Evolutionary conservation across 768 basidiomycete species (phyloP).

Genomic region (Hypholoma fasciculare): DNA sequence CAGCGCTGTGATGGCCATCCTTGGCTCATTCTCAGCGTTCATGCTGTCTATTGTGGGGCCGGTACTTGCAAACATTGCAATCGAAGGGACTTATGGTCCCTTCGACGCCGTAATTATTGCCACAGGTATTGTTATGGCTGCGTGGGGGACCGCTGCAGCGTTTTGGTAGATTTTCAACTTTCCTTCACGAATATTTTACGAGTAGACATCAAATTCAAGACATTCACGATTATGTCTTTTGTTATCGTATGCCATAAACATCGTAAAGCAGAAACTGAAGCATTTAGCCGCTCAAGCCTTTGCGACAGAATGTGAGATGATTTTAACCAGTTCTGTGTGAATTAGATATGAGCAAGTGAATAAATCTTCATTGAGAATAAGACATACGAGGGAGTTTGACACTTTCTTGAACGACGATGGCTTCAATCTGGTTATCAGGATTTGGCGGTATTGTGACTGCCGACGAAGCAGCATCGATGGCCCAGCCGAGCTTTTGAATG

Average conservation of each 20-base stretch:
- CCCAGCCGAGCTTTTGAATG: conserved; percentile 69
- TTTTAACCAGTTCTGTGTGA: conserved; percentile 65
- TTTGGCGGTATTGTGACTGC: conserved; percentile 76
- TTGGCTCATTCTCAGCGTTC: conserved; percentile 87
- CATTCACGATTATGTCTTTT: not conserved
- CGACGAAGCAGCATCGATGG: conserved; percentile 47
- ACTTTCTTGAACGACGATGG: conserved; percentile 80
- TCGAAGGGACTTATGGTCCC: conserved; percentile 46
- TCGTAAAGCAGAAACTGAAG: conserved; percentile 10
- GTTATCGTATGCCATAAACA: conserved; percentile 11
- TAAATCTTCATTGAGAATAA: not conserved
- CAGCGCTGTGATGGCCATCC: conserved; percentile 81
- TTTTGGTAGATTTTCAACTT: conserved; percentile 31
- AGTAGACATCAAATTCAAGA: not conserved
- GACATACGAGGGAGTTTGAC: conserved; percentile 79
- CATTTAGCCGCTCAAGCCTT: conserved; percentile 39
- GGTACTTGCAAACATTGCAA: conserved; percentile 64
- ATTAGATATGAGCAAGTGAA: conserved; percentile 5
- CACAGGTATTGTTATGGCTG: conserved; percentile 61
- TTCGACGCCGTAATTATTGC: conserved; percentile 58
- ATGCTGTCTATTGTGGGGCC: conserved; percentile 78
- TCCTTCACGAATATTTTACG: not conserved
- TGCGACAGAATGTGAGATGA: conserved; percentile 67
- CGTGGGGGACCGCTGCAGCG: conserved; percentile 75
- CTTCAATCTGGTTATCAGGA: conserved; percentile 86